Evolutionary conservation across 2,329 filamentous ascomycete species (phyloP).

Genomic region (Calonectria naviculata): DNA sequence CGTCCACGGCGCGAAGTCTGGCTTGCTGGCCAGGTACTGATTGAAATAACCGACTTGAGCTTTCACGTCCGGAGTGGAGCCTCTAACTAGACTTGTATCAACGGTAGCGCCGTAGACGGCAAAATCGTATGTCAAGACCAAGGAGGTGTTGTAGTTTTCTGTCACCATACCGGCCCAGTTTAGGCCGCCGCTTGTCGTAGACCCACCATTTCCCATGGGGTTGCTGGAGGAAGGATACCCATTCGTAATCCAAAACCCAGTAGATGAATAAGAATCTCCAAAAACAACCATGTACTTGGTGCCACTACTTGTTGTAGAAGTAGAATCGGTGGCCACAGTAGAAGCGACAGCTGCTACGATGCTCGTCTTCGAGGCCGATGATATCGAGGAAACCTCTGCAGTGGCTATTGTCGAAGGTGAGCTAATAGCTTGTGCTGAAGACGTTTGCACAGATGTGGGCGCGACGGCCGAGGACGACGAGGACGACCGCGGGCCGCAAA

Average conservation of each 20-base stretch:
- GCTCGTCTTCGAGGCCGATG: neutral
- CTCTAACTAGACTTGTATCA: conserved; percentile 29
- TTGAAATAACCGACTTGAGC: conserved; percentile 32
- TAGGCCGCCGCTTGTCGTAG: conserved; percentile 31
- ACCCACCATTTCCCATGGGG: conserved; percentile 33
- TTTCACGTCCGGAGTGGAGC: conserved; percentile 21
- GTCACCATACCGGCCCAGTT: conserved; percentile 36
- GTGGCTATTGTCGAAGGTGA: neutral
- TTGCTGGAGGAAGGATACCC: conserved; percentile 19
- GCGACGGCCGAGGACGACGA: neutral
- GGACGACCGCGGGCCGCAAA: neutral
- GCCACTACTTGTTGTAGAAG: neutral
- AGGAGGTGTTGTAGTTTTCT: conserved; percentile 25
- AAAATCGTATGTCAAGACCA: conserved; percentile 34
- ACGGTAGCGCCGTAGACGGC: conserved; percentile 33
- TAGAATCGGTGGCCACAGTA: neutral
- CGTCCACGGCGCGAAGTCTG: neutral
- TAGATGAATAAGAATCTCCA: conserved; percentile 34
- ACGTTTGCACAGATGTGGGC: neutral
- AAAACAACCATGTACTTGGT: conserved; percentile 8
- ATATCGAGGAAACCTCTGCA: neutral
- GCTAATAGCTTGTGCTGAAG: neutral
- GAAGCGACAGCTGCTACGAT: neutral
- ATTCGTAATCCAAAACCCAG: conserved; percentile 31
- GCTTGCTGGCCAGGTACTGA: conserved; percentile 24